Percentiles rank a stretch among this genome's conserved stretches.
phyloP scores from a whole-genome alignment of 208 protist genomes.

The Leishmania braziliensis region DNA sequence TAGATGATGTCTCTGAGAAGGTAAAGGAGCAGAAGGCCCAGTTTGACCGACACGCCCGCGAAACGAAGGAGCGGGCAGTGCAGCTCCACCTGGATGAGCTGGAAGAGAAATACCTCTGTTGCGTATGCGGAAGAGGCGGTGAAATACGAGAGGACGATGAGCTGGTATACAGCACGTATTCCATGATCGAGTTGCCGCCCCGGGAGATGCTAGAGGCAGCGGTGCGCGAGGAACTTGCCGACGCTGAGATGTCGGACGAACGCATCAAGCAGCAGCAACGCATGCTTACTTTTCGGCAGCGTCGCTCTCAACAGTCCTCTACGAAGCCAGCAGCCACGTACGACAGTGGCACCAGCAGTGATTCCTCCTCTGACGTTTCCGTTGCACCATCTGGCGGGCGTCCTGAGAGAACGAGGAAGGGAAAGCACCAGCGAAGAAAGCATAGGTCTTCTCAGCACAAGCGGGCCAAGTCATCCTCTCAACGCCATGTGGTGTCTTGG shows the following conservation, averaged over 20 bases:
- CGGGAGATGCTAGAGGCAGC: conserved; percentile 37
- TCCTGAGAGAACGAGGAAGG: background rate
- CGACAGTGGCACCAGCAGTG: conserved; percentile 15
- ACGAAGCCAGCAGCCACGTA: background rate
- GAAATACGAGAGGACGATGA: conserved; percentile 66
- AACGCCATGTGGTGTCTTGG: background rate
- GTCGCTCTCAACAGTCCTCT: background rate
- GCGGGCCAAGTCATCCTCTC: background rate
- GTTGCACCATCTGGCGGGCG: conserved; percentile 1
- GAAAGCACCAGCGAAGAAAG: background rate
- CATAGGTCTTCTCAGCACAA: background rate
- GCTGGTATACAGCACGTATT: conserved; percentile 62
- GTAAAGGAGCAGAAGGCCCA: conserved; percentile 61
- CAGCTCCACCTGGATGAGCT: conserved; percentile 77
- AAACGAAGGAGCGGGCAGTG: conserved; percentile 61
- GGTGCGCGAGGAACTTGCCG: conserved; percentile 21
- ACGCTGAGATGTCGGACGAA: conserved; percentile 25
- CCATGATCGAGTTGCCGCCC: conserved; percentile 55
- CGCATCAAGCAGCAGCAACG: conserved; percentile 31
- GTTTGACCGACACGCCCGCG: conserved; percentile 48
- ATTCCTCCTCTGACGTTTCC: conserved; percentile 2
- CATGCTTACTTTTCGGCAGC: conserved; percentile 13
- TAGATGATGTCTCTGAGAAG: conserved; percentile 69
- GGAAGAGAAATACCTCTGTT: conserved; percentile 84
- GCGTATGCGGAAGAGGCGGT: conserved; percentile 74